Evolutionary conservation across 257 asterid genomes (phyloP).

Genomic region (Solanum paucissectum): DNA sequence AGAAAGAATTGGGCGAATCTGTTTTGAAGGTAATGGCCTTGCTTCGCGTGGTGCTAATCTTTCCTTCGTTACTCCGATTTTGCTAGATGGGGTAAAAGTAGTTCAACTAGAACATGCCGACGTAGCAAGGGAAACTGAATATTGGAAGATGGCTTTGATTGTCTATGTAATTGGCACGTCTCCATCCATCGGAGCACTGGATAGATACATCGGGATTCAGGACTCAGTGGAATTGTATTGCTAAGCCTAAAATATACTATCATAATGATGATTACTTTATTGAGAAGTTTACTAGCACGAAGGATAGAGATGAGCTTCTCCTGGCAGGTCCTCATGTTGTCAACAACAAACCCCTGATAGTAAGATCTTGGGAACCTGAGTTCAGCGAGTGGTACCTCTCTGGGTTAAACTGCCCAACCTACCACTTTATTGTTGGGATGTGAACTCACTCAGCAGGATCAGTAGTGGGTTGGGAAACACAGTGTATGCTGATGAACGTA

Average conservation of each 20-base stretch:
- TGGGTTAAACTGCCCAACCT: neutral
- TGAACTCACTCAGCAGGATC: neutral
- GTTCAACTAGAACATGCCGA: neutral
- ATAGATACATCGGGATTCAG: too few species aligned
- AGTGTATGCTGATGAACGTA: too few species aligned
- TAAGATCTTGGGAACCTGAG: neutral
- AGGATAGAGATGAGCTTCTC: neutral
- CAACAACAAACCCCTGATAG: neutral
- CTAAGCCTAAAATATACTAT: neutral
- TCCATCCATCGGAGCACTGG: neutral
- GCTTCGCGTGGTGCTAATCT: too few species aligned
- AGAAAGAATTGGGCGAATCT: too few species aligned
- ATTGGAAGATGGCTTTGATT: neutral
- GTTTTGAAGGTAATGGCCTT: too few species aligned
- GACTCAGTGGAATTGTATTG: neutral
- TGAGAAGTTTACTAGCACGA: neutral
- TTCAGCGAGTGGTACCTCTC: neutral
- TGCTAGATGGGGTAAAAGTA: neutral
- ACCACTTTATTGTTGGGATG: neutral
- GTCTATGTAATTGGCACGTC: neutral
- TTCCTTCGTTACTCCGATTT: too few species aligned
- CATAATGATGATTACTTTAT: neutral
- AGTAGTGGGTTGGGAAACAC: too few species aligned
- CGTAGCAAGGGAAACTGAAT: neutral
- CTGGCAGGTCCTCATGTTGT: neutral